phyloP scores from a whole-genome alignment of 306 rosid species.

The Purshia tridentata region DNA sequence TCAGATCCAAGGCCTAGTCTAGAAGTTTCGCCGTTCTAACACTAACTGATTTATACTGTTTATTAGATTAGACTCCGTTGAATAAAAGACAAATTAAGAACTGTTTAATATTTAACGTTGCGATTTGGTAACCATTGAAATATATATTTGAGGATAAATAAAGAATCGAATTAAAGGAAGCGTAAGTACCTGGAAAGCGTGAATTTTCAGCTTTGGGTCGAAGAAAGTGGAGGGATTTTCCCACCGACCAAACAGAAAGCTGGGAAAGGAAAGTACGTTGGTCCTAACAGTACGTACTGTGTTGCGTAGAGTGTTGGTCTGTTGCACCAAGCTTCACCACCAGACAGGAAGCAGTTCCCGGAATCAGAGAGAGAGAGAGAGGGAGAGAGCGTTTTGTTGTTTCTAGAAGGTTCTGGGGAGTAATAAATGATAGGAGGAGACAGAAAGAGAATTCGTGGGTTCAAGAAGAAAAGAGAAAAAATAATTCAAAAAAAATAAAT shows the following conservation, averaged over 20 bases:
- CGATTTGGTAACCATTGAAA: not conserved
- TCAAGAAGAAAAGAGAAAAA: constrained; percentile 47
- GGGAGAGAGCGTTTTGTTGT: constrained; percentile 34
- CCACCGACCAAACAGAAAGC: constrained; percentile 5
- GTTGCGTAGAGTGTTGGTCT: not conserved
- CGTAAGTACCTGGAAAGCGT: constrained; percentile 3
- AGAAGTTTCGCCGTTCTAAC: constrained; percentile 1
- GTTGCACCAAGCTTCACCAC: not conserved
- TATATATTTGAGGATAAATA: not conserved
- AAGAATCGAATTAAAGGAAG: not conserved
- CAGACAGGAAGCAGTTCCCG: not conserved
- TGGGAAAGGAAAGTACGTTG: constrained; percentile 3
- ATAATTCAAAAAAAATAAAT: not conserved
- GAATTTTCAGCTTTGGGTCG: not conserved
- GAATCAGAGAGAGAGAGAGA: constrained; percentile 3
- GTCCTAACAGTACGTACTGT: not conserved
- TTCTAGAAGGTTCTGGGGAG: constrained; percentile 79
- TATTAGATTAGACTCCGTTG: not conserved
- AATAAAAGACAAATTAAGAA: not conserved
- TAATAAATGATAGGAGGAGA: constrained; percentile 26
- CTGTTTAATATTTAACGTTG: not conserved
- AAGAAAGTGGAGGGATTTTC: constrained; percentile 8
- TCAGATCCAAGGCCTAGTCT: constrained; percentile 47
- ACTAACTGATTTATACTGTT: not conserved
- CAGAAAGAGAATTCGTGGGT: constrained; percentile 39